Percentiles rank a stretch among this genome's conserved stretches.
Conservation (phyloP, 83 land plant genomes). For the Diphasiastrum complanatum region DNA sequence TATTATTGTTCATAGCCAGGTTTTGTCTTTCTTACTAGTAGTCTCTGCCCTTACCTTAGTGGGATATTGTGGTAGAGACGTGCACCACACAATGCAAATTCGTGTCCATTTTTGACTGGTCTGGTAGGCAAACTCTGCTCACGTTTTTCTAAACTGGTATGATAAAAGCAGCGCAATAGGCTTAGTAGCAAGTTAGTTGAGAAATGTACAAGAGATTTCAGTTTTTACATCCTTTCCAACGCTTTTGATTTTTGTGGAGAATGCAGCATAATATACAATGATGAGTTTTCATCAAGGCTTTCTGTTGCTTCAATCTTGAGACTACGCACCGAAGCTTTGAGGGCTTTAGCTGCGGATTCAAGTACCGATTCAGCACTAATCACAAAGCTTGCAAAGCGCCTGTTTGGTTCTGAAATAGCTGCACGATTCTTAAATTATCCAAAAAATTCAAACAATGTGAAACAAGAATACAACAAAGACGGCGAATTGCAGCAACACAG, state of each 20-base stretch:
- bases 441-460: background rate
- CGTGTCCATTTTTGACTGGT: too few species aligned
- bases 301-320: conserved; percentile 70
- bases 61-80: too few species aligned
- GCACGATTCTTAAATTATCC: conserved; percentile 1
- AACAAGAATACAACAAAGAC: background rate
- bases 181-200: too few species aligned
- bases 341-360: conserved; percentile 59
- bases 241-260: conserved; percentile 12
- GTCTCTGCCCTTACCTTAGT: too few species aligned
- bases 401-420: conserved; percentile 29
- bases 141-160: too few species aligned
- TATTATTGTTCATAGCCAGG: too few species aligned
- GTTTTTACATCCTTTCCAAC: too few species aligned
- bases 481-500: conserved; percentile 15
- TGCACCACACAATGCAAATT: too few species aligned
- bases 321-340: conserved; percentile 63
- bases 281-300: conserved; percentile 83
- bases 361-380: conserved; percentile 46
- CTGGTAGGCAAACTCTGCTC: too few species aligned
- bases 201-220: too few species aligned
- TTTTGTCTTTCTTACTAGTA: too few species aligned
- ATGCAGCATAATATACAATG: conserved; percentile 81
- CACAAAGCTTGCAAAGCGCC: conserved; percentile 40
- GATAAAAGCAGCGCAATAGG: too few species aligned